phyloP scores from a whole-genome alignment of 2,329 filamentous ascomycete species.

The Dryadomyces quercivorus region DNA sequence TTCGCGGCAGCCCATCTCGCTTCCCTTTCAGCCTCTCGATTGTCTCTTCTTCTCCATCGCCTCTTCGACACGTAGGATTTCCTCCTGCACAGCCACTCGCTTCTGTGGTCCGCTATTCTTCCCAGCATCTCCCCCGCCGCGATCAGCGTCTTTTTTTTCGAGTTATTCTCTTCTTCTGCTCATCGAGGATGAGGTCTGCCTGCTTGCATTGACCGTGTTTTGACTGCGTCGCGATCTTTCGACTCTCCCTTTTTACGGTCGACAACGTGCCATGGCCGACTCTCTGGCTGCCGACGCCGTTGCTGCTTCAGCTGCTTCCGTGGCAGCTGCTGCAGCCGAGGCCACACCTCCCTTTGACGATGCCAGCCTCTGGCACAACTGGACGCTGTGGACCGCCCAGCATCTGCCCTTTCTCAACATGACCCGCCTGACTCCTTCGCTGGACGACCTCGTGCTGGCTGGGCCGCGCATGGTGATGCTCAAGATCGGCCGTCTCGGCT shows the following conservation, averaged over 20 bases:
- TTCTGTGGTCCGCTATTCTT: neutral
- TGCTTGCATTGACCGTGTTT: no score
- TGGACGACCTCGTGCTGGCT: slow-evolving; percentile 57
- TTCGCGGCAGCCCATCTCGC: neutral
- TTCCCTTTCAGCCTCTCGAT: neutral
- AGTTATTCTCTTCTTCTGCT: no score
- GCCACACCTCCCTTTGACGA: slow-evolving; percentile 22
- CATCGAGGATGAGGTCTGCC: no score
- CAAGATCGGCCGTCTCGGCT: slow-evolving; percentile 53
- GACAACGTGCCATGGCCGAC: neutral
- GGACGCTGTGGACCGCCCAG: slow-evolving; percentile 40
- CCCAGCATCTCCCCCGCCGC: neutral
- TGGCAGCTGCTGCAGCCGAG: no score
- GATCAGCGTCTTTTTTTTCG: no score
- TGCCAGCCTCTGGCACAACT: slow-evolving; percentile 36
- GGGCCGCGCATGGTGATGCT: slow-evolving; percentile 55
- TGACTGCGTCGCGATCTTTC: no score
- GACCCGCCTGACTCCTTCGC: slow-evolving; percentile 47
- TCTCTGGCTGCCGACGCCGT: slow-evolving; percentile 8
- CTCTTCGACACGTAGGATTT: neutral
- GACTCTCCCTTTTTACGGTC: no score
- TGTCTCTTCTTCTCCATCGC: neutral
- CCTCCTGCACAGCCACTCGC: no score
- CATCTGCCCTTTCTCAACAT: slow-evolving; percentile 27
- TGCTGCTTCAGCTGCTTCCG: no score